Conservation (phyloP, 495 filamentous ascomycete genomes). For the Aspergillus wentii region DNA sequence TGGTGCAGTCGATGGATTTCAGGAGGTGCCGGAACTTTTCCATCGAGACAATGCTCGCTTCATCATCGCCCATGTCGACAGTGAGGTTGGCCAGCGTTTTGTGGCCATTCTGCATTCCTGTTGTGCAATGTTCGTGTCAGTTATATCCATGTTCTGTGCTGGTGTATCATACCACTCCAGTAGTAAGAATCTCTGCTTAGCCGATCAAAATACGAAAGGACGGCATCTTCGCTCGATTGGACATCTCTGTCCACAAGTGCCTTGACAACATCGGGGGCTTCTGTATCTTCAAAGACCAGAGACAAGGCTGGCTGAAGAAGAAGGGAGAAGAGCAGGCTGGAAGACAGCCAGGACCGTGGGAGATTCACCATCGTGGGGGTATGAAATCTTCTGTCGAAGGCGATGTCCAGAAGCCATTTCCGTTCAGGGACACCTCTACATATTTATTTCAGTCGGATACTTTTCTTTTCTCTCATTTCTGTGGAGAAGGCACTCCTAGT, state of each 20-base stretch:
- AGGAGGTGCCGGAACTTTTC: constrained; percentile 28
- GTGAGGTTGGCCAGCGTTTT: constrained; percentile 29
- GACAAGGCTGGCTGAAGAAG: constrained; percentile 6
- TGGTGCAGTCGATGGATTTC: constrained; percentile 24
- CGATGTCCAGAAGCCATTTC: too few species aligned
- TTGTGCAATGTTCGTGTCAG: background rate
- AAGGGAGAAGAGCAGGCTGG: constrained; percentile 8
- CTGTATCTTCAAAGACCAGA: constrained; percentile 6
- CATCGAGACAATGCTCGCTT: constrained; percentile 29
- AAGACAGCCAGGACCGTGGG: constrained; percentile 5
- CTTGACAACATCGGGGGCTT: background rate
- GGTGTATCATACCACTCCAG: constrained; percentile 10
- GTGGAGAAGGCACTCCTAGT: too few species aligned
- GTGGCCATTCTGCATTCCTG: constrained; percentile 8
- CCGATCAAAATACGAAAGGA: constrained; percentile 5
- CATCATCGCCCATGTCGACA: constrained; percentile 21
- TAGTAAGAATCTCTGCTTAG: constrained; percentile 9
- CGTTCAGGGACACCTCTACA: too few species aligned
- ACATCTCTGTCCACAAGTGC: background rate
- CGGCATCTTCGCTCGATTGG: background rate
- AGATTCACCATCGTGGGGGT: constrained; percentile 8
- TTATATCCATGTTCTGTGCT: background rate
- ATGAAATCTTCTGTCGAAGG: too few species aligned
- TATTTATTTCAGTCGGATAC: too few species aligned
- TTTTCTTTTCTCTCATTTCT: too few species aligned